A percentile compares a stretch with the other conserved stretches of the same genome.
phyloP scores from a whole-genome alignment of 2,329 filamentous ascomycete species.

The Fusarium sacchari region DNA sequence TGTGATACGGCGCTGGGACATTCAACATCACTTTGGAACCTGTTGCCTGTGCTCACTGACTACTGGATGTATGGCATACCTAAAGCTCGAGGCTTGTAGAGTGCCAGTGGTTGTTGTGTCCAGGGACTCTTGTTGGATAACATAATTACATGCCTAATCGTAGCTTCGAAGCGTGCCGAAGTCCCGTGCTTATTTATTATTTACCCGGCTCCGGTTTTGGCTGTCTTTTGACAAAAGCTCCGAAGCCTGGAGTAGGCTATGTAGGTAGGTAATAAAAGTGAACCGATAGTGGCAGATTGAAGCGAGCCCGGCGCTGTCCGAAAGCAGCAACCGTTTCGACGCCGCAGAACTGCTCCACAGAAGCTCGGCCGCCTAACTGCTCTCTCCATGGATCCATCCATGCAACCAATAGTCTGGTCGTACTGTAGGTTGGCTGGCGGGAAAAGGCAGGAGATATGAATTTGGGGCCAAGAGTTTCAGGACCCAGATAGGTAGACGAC shows the following conservation, averaged over 20 bases:
- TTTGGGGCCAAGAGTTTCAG: slow-evolving; percentile 1
- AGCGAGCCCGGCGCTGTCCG: slow-evolving; percentile 2
- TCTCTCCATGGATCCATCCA: too few relatives aligned
- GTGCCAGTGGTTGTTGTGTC: neutral
- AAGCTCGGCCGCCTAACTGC: slow-evolving; percentile 10
- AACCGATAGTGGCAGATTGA: slow-evolving; percentile 7
- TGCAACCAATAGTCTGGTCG: neutral
- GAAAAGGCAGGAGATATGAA: slow-evolving; percentile 11
- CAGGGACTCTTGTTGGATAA: neutral
- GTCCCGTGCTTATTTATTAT: slow-evolving; percentile 23
- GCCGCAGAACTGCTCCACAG: slow-evolving; percentile 10
- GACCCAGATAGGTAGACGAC: neutral
- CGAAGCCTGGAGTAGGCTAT: slow-evolving; percentile 2
- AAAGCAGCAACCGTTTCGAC: slow-evolving; percentile 41
- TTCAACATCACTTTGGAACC: neutral
- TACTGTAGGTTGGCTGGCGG: neutral
- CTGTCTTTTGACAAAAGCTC: neutral
- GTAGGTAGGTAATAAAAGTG: neutral
- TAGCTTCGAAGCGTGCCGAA: slow-evolving; percentile 23
- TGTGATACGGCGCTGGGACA: slow-evolving; percentile 18
- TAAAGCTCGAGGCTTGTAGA: neutral
- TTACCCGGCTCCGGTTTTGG: slow-evolving; percentile 1
- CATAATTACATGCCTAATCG: neutral
- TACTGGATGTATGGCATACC: neutral
- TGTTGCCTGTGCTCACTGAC: neutral